Evolutionary conservation across 1,139 yeast genomes (phyloP).

Genomic region (Pneumocystis oryctolagi): DNA sequence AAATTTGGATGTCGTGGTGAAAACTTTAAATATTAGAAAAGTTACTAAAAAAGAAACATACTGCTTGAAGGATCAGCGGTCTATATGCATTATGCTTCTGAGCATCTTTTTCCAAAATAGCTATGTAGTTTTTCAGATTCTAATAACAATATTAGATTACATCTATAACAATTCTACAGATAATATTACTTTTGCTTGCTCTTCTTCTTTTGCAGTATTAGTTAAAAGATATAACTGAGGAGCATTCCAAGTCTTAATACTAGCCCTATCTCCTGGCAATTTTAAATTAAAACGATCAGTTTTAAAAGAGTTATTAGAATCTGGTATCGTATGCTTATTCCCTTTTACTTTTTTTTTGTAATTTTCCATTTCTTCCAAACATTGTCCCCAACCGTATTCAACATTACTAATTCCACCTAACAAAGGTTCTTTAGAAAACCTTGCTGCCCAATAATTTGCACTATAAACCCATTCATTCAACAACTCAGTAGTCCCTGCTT

Average conservation of each 20-base stretch:
- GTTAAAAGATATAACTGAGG: constrained; percentile 22
- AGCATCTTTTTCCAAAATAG: constrained; percentile 17
- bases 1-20: constrained; percentile 19
- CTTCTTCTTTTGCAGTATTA: constrained; percentile 18
- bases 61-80: neutral
- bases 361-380: constrained; percentile 2
- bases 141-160: constrained; percentile 11
- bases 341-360: neutral
- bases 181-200: constrained; percentile 15
- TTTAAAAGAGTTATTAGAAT: neutral
- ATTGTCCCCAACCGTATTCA: constrained; percentile 67
- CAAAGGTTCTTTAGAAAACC: constrained; percentile 63
- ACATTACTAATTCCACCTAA: constrained; percentile 50
- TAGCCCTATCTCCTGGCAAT: constrained; percentile 20
- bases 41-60: constrained; percentile 6
- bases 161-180: neutral
- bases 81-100: constrained; percentile 19
- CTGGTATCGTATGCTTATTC: neutral
- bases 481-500: constrained; percentile 49
- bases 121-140: constrained; percentile 17
- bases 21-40: constrained; percentile 18
- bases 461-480: constrained; percentile 62
- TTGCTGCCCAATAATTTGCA: constrained; percentile 83
- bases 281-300: neutral
- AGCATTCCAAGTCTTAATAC: constrained; percentile 22